These are phyloP conservation scores for Ammopiptanthus mongolicus DNA, from an alignment of 306 rosid species.

Conservation along the genomic window DNA sequence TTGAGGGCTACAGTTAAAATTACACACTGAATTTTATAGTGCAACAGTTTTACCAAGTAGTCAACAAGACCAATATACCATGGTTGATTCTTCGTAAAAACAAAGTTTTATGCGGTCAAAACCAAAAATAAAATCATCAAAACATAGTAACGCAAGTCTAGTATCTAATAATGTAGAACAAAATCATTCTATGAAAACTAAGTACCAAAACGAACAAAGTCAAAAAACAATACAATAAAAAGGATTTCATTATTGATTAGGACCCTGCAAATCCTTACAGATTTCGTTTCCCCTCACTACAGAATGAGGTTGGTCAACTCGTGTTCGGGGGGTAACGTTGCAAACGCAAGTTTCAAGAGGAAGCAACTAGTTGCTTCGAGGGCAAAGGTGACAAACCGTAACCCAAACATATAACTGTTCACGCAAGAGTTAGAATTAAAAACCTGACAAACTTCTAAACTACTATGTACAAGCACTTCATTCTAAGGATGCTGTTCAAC, in stretches of 20 bases:
- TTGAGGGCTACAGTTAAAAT: too few relatives aligned
- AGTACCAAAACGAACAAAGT: background rate
- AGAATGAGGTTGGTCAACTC: slow-evolving; percentile 26
- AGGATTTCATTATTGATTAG: background rate
- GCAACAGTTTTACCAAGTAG: background rate
- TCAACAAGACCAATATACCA: background rate
- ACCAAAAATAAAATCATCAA: background rate
- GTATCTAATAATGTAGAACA: background rate
- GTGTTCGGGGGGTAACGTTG: too few relatives aligned
- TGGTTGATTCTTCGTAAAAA: background rate
- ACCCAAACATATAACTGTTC: too few relatives aligned
- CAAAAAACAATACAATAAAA: background rate
- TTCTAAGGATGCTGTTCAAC: slow-evolving; percentile 24
- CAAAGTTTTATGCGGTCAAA: background rate
- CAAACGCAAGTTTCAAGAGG: too few relatives aligned
- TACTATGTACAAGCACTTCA: slow-evolving; percentile 42
- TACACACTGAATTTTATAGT: too few relatives aligned
- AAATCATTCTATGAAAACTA: background rate
- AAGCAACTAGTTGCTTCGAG: too few relatives aligned
- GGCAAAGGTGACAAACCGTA: too few relatives aligned
- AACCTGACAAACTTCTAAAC: slow-evolving; percentile 29
- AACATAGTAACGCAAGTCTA: background rate
- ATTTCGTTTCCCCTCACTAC: slow-evolving; percentile 30
- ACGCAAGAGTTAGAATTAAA: slow-evolving; percentile 2
- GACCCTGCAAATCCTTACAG: slow-evolving; percentile 23